Conservation (phyloP, 2,329 filamentous ascomycete genomes). For the Pseudogymnoascus sp. region DNA sequence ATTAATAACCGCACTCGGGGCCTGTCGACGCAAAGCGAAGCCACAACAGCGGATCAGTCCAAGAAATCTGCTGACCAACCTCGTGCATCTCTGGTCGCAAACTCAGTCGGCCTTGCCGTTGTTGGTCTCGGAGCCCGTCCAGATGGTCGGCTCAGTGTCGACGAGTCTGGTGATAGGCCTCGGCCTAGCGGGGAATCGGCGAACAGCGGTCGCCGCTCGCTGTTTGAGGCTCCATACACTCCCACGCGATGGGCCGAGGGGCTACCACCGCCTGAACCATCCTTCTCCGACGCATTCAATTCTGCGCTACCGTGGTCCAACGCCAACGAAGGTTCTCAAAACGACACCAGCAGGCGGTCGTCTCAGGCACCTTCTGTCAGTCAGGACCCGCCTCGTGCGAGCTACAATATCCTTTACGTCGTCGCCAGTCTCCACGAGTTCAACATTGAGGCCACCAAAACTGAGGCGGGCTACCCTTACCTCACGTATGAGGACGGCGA, state of each 20-base stretch:
- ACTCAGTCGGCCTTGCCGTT: not conserved
- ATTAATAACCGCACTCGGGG: constrained; percentile 42
- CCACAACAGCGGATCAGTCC: constrained; percentile 33
- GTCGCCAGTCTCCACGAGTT: constrained; percentile 95
- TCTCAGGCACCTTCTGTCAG: constrained; percentile 56
- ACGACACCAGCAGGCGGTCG: constrained; percentile 31
- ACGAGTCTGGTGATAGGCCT: constrained; percentile 1
- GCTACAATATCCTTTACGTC: constrained; percentile 75
- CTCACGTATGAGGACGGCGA: constrained; percentile 92
- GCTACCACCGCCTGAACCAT: constrained; percentile 33
- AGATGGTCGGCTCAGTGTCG: not conserved
- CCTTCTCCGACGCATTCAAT: constrained; percentile 73
- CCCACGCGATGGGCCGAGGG: not conserved
- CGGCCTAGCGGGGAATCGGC: constrained; percentile 5
- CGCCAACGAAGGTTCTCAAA: constrained; percentile 43
- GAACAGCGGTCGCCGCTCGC: not conserved
- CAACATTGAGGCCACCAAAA: constrained; percentile 85
- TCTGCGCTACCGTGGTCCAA: constrained; percentile 79
- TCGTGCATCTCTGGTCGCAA: not conserved
- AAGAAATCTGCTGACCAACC: not conserved
- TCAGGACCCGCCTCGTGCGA: constrained; percentile 38
- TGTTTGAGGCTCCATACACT: not conserved
- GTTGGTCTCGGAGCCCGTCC: not conserved
- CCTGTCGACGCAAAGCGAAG: constrained; percentile 55
- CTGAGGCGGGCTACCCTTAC: constrained; percentile 92